Conservation (phyloP, 495 filamentous ascomycete genomes). For the Aspergillus taichungensis region DNA sequence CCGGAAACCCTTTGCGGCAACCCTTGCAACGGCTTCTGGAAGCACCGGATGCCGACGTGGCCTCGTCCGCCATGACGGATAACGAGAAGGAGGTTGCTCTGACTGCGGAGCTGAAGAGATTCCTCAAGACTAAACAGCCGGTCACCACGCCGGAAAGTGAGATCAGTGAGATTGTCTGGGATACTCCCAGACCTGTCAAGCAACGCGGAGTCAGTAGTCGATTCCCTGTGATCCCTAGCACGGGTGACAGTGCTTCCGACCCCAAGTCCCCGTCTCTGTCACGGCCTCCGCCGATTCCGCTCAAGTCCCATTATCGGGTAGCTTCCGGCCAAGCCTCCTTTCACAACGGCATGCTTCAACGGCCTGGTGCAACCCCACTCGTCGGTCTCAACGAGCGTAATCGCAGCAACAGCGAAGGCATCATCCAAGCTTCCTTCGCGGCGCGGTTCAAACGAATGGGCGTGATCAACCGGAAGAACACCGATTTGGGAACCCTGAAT, state of each 20-base stretch:
- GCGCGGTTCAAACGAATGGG: constrained; percentile 72
- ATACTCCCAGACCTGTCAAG: constrained; percentile 69
- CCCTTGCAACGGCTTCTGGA: constrained; percentile 39
- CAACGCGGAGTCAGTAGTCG: constrained; percentile 60
- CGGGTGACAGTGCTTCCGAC: constrained; percentile 38
- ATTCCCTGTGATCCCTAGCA: constrained; percentile 73
- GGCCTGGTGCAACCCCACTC: constrained; percentile 62
- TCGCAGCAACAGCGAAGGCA: constrained; percentile 83
- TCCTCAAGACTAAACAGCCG: constrained; percentile 52
- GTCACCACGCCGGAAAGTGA: constrained; percentile 50
- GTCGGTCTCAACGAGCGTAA: constrained; percentile 61
- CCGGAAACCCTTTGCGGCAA: constrained; percentile 66
- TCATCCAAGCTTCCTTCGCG: constrained; percentile 49
- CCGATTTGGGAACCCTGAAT: constrained; percentile 65
- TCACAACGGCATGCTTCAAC: constrained; percentile 47
- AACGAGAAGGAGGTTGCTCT: constrained; percentile 58
- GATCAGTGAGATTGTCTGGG: constrained; percentile 45
- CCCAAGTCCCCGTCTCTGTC: constrained; percentile 56
- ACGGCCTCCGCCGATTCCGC: constrained; percentile 63
- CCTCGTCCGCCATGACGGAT: constrained; percentile 38
- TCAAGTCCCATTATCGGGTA: constrained; percentile 68
- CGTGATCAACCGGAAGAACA: constrained; percentile 65
- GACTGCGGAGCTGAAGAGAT: constrained; percentile 69
- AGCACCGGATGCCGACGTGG: constrained; percentile 32
- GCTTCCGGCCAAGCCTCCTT: constrained; percentile 61